Conservation (phyloP, 306 rosid genomes). For the Inga laurina region DNA sequence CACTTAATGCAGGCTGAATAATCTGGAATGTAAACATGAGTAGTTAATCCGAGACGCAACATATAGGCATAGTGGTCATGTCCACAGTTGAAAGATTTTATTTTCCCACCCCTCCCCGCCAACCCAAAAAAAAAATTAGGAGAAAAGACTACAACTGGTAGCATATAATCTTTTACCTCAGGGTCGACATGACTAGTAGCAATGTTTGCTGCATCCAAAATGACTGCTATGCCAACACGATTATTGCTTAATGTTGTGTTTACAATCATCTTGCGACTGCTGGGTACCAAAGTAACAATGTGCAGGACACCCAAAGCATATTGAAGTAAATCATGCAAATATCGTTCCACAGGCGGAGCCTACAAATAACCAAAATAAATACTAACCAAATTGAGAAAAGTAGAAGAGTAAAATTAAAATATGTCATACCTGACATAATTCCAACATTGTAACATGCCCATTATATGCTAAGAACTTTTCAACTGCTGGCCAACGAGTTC, state of each 20-base stretch:
- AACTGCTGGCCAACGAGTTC: slow-evolving; percentile 84
- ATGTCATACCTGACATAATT: slow-evolving; percentile 85
- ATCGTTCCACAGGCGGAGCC: slow-evolving; percentile 98
- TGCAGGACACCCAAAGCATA: slow-evolving; percentile 95
- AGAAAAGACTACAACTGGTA: slow-evolving; percentile 15
- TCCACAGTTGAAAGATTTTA: slow-evolving; percentile 20
- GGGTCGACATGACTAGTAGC: slow-evolving; percentile 85
- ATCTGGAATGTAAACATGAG: slow-evolving; percentile 62
- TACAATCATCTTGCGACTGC: slow-evolving; percentile 90
- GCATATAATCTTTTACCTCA: slow-evolving; percentile 57
- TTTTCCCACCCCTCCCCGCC: not conserved
- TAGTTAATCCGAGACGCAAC: slow-evolving; percentile 23
- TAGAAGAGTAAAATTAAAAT: not conserved
- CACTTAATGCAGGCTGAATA: slow-evolving; percentile 92
- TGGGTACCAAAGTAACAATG: slow-evolving; percentile 88
- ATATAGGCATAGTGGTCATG: not conserved
- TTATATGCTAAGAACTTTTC: slow-evolving; percentile 77
- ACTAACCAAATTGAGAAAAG: slow-evolving; percentile 12
- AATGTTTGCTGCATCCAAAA: slow-evolving; percentile 96
- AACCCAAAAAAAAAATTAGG: slow-evolving; percentile 19
- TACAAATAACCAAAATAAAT: slow-evolving; percentile 40
- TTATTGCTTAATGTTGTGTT: slow-evolving; percentile 88
- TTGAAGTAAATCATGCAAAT: slow-evolving; percentile 95
- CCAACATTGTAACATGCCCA: slow-evolving; percentile 92
- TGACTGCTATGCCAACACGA: slow-evolving; percentile 86